Base-by-base conservation (phyloP, 2,329 filamentous ascomycete genomes). In the Claviceps purpurea region DNA sequence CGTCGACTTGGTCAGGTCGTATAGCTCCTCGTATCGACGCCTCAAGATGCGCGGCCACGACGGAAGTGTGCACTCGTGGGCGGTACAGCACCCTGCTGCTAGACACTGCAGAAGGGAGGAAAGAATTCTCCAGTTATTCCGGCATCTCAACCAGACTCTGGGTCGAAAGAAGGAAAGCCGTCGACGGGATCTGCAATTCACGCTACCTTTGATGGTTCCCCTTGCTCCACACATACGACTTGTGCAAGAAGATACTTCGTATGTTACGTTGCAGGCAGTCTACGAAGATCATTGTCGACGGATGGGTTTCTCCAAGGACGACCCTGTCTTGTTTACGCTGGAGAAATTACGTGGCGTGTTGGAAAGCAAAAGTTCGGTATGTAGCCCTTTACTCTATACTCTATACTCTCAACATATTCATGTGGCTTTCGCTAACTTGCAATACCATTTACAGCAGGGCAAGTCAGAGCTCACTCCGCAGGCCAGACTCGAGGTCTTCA, bases 11-110 rank as follows among this genome's bases (percentile, higher is more conserved):
- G 87, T 98, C 43, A 84, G 93, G 52, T 88, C 85, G 10, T 89
- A 95, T 60, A 89, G 89, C 51, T 85, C 90, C 34, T 97, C 91
- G 49, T 91, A 97, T 68, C 82, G 93, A 37, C 81, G 94, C 47
- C 77, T 99, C 60, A 95, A 89, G 72, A 97, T 99, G 65, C 87
- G 94, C 57, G 94, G 93, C 16, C 91, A 97, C 64, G 94, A 99
- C 68, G 93, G 94, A 58, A 97, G 90, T 64, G 74, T 95, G n/a
- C 93, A 98, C 73, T 80, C 89, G 7, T 99, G 96, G 70, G 90
- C 90, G 3, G 89, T 98, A 39, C 94, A 98, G 64, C 91, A 97
- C 65, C 94, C 93, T 4, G 90, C 93, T 2, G 89, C 90, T 3
- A 77, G 93, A 52, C 90, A 95, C 66, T 96, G 90, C 62, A 81